Base-by-base conservation (phyloP, 1,139 yeast species). In the Hyphopichia wangnamkhiaoensis region DNA sequence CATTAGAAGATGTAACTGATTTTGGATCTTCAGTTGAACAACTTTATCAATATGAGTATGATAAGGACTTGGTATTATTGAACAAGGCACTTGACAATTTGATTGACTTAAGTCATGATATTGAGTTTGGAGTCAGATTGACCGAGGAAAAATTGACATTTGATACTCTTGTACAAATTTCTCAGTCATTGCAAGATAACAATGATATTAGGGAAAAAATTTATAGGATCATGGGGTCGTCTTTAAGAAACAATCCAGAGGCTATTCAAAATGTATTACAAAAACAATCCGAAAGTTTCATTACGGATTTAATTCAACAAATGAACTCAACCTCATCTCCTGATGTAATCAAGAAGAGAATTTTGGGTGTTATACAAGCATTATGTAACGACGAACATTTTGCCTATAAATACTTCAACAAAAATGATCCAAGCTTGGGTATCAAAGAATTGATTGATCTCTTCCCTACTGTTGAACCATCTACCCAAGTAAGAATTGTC, bases 171-270 rank as follows among this genome's bases (percentile, higher is more conserved):
- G 36, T 47, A 15, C 39, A 41, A 2, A 37, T 54, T 3, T 50
- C 56, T 3, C 38, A 41, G 13, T 13, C 19, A n/a, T 4, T 34
- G 2, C 31, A 37, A 3, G 42, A 40, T 4, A 33, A 41, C 2
- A 41, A 45, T 14, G 42, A 40, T 16, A 45, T 72, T 8, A 64
- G 63, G 37, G 88, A 83, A 43, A 53, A 71, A 37, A 50, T 72
- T 1, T 69, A 75, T 31, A 62, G 84, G 47, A 65, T 81, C 33
- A 65, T 83, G 48, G 77, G 80, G 0, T 68, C 83, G 7, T 60
- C 83, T 3, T 65, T 88, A 38, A 73, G 95, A 51, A 89, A 89
- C 56, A 89, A 89, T 53, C 82, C 82, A 0, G 77, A 75, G 2
- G 91, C 95, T 0, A 62, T 80, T 13, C 40, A 40, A 3, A 51